Base-by-base conservation (phyloP, 2,329 filamentous ascomycete species). In the Fusarium buxicola region DNA sequence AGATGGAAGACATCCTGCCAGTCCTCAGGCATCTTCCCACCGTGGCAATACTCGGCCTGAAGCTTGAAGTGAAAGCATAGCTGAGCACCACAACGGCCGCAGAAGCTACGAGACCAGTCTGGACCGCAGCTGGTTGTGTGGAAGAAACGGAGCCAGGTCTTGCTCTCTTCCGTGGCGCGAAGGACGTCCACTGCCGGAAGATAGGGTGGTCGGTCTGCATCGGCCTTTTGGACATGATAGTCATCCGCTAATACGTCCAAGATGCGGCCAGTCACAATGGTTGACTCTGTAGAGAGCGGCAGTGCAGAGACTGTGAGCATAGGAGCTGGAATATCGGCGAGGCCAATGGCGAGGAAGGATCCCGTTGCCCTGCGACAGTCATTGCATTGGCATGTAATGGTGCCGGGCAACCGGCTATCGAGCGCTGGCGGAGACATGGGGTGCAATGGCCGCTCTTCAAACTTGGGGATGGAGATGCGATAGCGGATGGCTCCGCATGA, bases 401-500 rank as follows among this genome's bases (percentile, higher is more conserved):
- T 34, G 3, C 53, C 30, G 5, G 69, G 69, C 16, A 69, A 55
- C 10, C 59, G 58, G 7, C 36, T n/a, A n/a, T 44, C 46, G 12
- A 34, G 8, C 7, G 57, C 48, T 6, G 68, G 55, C 6, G 56
- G 53, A 6, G 49, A 10, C 18, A 66, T 55, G 12, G 61, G 63
- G 25, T 60, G 40, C 4, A 56, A 7, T 1, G 59, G 58, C 2
- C 69, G 61, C 7, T 63, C 47, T 3, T 58, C 46, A 18, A 57
- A 34, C 3, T 25, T 18, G 2, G 69, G 66, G 5, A 72, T 55
- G 11, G 57, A 47, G 46, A 72, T 47, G 18, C 65, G 63, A n/a
- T 69, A 70, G 40, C 70, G 65, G 27, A 72, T 49, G 32, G 66
- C 69, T 5, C 68, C 65, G 41, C 70, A 71, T 24, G 68, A 69